Percentiles rank a stretch among this genome's conserved stretches.
phyloP scores from a whole-genome alignment of 1,284 basidiomycete genomes.

The Pyrrhoderma lamaoense region DNA sequence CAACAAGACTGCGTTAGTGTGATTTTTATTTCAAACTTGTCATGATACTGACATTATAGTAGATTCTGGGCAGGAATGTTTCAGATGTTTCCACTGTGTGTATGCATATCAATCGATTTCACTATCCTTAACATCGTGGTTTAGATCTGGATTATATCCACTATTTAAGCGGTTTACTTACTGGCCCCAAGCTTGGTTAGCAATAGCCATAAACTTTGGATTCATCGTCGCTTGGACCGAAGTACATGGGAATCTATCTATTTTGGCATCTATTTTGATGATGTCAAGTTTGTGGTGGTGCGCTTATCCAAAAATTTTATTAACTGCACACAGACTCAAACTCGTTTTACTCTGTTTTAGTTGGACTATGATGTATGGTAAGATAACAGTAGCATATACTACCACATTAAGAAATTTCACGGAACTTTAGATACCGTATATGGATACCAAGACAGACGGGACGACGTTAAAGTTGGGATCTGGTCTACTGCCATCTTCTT shows the following conservation, averaged over 20 bases:
- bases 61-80: constrained; percentile 9
- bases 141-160: constrained; percentile 19
- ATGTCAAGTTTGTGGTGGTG: constrained; percentile 19
- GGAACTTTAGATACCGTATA: constrained; percentile 41
- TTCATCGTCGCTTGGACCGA: constrained; percentile 30
- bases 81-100: constrained; percentile 7
- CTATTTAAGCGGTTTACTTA: constrained; percentile 32
- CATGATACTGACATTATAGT: background rate
- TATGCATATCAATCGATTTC: background rate
- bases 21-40: background rate
- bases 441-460: constrained; percentile 48
- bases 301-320: background rate
- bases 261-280: constrained; percentile 4
- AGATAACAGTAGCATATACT: background rate
- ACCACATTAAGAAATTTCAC: background rate
- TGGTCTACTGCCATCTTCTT: constrained; percentile 54
- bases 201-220: constrained; percentile 29
- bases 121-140: background rate
- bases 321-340: constrained; percentile 27
- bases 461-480: constrained; percentile 47
- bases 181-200: constrained; percentile 52
- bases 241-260: constrained; percentile 19
- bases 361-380: constrained; percentile 41
- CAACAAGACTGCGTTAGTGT: background rate
- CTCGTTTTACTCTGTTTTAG: constrained; percentile 25